Base-by-base conservation (phyloP, 306 rosid genomes). In the Calophaca sinica region DNA sequence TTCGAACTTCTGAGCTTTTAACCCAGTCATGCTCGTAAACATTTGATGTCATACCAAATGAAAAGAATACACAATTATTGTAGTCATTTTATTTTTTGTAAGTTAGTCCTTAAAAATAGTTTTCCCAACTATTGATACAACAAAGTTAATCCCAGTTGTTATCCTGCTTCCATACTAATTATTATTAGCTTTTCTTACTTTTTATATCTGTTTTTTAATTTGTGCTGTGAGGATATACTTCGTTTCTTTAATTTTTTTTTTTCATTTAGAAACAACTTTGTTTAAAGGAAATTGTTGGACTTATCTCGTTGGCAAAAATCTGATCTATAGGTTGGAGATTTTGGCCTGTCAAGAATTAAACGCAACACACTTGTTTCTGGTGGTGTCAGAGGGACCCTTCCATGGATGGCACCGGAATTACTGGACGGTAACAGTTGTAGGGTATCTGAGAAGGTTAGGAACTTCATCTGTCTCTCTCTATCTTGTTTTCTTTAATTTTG, bases 331-430 rank as follows among this genome's bases (percentile, higher is more conserved):
- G 99, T 96, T 76, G 91, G 91, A 78, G 96, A 96, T 84, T 96
- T 96, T 72, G 99, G 98, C 28, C 80, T 96, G 74, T 92, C 99
- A 9, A 89, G 91, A 88, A 96, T 96, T 54, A 92, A 90, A 61
- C 83, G 89, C 62, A 96, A 96, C 83, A 96, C 99, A 11, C 85
- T 96, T 36, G 93, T 92, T 70, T 89, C 97, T 5, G 98, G 98
- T 62, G 99, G 99, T 57, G 98, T 92, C 15, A 75, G 97, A 80
- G 99, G 99, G 72, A 92, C 99, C 58, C 99, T 96, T 74, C 98
- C 99, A 31, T 96, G 98, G 98, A 96, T 92, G 98, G 99, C 98
- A 9, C 99, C 99, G 0, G 99, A 96, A 70, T 76, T 96, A 80
- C 83, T 96, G 41, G 90, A 87, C 72, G 93, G 99, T 38, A 84